These are phyloP conservation scores for Amniculicola lignicola DNA, from an alignment of 495 filamentous ascomycete genomes.

Conservation along the genomic window DNA sequence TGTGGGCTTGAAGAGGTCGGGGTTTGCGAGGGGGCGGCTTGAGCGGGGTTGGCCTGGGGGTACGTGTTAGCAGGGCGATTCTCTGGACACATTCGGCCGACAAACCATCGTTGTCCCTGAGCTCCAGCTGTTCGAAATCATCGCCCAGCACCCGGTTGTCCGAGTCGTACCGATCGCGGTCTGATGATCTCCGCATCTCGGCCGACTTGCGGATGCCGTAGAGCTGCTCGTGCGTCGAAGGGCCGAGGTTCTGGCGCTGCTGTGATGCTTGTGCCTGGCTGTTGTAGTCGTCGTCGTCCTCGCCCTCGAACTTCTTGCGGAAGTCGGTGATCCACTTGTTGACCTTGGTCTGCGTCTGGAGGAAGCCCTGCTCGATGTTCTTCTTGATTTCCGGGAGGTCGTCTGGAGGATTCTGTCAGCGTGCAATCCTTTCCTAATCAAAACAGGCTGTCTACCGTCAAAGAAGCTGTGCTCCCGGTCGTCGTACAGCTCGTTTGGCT, in stretches of 20 bases:
- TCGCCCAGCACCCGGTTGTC: conserved; percentile 86
- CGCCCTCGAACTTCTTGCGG: conserved; percentile 87
- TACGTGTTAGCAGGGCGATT: not conserved
- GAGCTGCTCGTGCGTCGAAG: conserved; percentile 42
- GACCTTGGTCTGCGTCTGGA: conserved; percentile 89
- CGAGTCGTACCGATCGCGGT: conserved; percentile 91
- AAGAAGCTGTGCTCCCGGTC: conserved; percentile 81
- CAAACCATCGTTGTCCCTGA: conserved; percentile 72
- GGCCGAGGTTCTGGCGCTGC: conserved; percentile 42
- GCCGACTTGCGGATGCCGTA: conserved; percentile 57
- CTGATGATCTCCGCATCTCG: conserved; percentile 67
- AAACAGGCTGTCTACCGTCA: conserved; percentile 57
- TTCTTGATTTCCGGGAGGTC: conserved; percentile 91
- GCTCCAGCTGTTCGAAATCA: conserved; percentile 84
- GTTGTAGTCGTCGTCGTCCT: conserved; percentile 61
- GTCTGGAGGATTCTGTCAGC: conserved; percentile 52
- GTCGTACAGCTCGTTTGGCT: conserved; percentile 47
- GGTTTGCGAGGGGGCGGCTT: conserved; percentile 66
- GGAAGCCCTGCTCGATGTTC: conserved; percentile 89
- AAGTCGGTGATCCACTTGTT: conserved; percentile 88
- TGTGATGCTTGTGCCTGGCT: conserved; percentile 40
- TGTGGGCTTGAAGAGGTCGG: conserved; percentile 75
- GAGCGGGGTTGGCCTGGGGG: conserved; percentile 32
- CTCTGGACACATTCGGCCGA: too few species aligned
- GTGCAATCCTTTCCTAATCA: not conserved